A percentile compares a stretch with the other conserved stretches of the same genome.
Evolutionary conservation across 202 grass and related monocot species (phyloP).

Genomic region (Carex arenaria): DNA sequence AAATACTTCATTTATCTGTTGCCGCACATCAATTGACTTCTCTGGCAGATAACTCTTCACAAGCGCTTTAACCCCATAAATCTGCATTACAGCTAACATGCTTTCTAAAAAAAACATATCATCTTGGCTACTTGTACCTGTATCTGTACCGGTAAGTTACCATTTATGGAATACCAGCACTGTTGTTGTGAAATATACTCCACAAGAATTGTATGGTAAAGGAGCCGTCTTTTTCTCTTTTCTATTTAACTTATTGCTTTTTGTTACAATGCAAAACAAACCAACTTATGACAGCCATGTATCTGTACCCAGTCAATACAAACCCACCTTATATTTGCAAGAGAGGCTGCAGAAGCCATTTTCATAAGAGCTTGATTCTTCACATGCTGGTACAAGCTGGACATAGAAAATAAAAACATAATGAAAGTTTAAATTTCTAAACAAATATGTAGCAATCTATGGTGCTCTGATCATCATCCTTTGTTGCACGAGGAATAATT

Average conservation of each 20-base stretch:
- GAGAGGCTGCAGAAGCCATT: constrained; percentile 56
- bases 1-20: constrained; percentile 50
- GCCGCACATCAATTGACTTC: constrained; percentile 17
- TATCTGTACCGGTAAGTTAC: background rate
- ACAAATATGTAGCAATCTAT: background rate
- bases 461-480: background rate
- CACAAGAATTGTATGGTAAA: background rate
- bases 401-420: constrained; percentile 21
- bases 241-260: background rate
- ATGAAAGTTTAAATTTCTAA: background rate
- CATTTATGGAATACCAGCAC: background rate
- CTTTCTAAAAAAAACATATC: background rate
- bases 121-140: background rate
- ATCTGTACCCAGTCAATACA: background rate
- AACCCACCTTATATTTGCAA: constrained; percentile 81
- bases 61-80: constrained; percentile 81
- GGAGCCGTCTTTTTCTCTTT: background rate
- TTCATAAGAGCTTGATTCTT: constrained; percentile 32
- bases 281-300: background rate
- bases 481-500: background rate
- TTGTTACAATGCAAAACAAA: background rate
- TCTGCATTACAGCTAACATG: constrained; percentile 35
- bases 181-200: background rate
- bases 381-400: constrained; percentile 45
- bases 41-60: constrained; percentile 72